Conservation (phyloP, 108 stramenopile genomes). For the Aureococcus anophagefferens region DNA sequence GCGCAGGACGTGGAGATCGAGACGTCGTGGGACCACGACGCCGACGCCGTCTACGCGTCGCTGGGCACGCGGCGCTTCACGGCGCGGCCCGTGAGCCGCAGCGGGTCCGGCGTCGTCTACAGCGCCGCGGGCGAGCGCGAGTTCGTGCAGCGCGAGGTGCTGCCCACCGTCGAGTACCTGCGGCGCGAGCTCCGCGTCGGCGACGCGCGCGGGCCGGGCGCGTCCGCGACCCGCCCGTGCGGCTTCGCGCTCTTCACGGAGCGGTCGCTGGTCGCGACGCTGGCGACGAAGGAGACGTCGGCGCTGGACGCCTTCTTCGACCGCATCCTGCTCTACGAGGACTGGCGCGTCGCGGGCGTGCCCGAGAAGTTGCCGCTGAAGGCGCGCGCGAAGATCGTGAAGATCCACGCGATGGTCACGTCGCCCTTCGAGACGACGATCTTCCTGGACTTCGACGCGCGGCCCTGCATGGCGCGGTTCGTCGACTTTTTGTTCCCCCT, state of each 20-base stretch:
- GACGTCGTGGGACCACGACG: not conserved
- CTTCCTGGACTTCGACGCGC: not conserved
- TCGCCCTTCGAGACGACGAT: not conserved
- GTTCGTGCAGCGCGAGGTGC: not conserved
- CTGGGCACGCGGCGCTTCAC: not conserved
- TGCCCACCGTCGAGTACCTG: not conserved
- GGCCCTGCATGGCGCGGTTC: not conserved
- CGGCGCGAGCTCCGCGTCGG: not conserved
- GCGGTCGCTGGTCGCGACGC: not conserved
- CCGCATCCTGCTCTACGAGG: not conserved
- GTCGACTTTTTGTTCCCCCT: not conserved
- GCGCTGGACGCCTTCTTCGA: not conserved
- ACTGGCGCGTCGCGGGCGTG: not conserved
- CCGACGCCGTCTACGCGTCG: not conserved
- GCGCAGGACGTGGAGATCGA: not conserved
- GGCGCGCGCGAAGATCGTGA: not conserved
- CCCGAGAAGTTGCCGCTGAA: not conserved
- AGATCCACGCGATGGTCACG: not conserved
- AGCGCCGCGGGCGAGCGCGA: not conserved
- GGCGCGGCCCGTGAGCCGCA: not conserved
- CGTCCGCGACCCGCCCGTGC: not conserved
- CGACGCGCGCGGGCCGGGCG: not conserved
- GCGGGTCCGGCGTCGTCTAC: not conserved
- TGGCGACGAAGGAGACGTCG: not conserved
- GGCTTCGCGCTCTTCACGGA: not conserved